Evolutionary conservation across 441 rosid species (phyloP), one percentile per base, ranked within the genome.

Genomic region (Gossypium gossypioides): DNA sequence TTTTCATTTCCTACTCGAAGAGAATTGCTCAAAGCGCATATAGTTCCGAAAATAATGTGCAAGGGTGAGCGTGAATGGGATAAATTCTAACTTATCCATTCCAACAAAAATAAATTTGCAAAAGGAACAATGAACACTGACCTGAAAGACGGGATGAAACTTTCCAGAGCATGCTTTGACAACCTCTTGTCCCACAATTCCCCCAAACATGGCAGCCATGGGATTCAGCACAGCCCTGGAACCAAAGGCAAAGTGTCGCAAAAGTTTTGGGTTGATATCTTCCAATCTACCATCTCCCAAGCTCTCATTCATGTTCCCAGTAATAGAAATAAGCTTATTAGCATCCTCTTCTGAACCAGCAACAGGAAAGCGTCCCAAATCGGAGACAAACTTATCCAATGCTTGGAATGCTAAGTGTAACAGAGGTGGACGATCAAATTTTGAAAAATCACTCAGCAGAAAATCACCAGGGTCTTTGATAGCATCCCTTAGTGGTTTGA

Each of bases 121-220:
- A 50, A 46, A 48, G 16, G 42, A 73, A 75, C 51, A 60, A 72
- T 32, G 52, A 48, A 44, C 24, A 42, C 75, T 55, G 66, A 92
- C 99, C 97, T 95, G 99, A 75, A 81, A 89, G 57, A 95, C 85
- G 15, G 99, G 99, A 84, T 95, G 98, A 72, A 92, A 95, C 74
- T 95, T 95, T 71, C 98, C 98, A 71, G 99, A 91, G 86, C 99
- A 95, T 24, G 99, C 99, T 79, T 95, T 95, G 52, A 92, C 91
- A 79, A 92, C 96, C 75, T 95, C 99, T 77, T 92, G 98, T 34
- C 99, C 99, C 51, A 92, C 97, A 76, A 95, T 88, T 71, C 99
- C 99, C 72, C 99, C 99, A 82, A 95, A 92, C 88, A 95, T 86
- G 63, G 99, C 99, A 80, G 99, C 98, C 99, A 92, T 92, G 56